Conservation (phyloP, 2,329 filamentous ascomycete genomes). For the Sporothrix dimorphospora region DNA sequence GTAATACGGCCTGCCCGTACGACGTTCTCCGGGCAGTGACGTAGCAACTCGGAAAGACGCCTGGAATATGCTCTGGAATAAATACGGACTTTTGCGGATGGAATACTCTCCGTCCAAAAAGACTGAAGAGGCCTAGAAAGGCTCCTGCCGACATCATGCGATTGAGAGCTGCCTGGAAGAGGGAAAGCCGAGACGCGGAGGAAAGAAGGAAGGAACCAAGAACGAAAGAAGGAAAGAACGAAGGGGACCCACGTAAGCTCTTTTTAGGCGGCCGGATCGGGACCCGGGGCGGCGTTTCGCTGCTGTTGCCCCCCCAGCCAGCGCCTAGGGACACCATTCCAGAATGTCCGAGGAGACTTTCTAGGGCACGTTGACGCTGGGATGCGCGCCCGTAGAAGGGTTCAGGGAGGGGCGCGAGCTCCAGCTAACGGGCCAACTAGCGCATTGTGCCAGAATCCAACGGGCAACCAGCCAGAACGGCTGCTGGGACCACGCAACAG, state of each 20-base stretch:
- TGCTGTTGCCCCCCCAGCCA: conserved; percentile 12
- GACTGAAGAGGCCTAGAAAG: background rate
- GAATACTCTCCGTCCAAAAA: background rate
- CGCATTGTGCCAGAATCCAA: conserved; percentile 11
- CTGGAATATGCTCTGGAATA: background rate
- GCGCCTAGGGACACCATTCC: background rate
- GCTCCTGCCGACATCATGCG: conserved; percentile 12
- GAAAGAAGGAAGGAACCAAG: background rate
- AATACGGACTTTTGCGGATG: background rate
- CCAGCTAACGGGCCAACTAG: background rate
- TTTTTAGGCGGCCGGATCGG: conserved; percentile 13
- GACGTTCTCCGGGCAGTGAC: background rate
- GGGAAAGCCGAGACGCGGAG: background rate
- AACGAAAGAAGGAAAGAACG: background rate
- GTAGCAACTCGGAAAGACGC: background rate
- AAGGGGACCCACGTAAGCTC: conserved; percentile 17
- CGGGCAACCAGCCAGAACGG: conserved; percentile 2
- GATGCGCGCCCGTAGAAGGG: background rate
- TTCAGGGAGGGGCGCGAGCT: conserved; percentile 4
- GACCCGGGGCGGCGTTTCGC: background rate
- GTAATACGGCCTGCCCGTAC: background rate
- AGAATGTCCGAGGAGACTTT: background rate
- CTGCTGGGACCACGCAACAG: conserved; percentile 10
- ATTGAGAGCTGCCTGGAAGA: conserved; percentile 17
- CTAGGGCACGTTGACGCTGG: background rate